These are phyloP conservation scores for Eucommia ulmoides DNA, from an alignment of 257 asterid genomes.

Conservation along the genomic window DNA sequence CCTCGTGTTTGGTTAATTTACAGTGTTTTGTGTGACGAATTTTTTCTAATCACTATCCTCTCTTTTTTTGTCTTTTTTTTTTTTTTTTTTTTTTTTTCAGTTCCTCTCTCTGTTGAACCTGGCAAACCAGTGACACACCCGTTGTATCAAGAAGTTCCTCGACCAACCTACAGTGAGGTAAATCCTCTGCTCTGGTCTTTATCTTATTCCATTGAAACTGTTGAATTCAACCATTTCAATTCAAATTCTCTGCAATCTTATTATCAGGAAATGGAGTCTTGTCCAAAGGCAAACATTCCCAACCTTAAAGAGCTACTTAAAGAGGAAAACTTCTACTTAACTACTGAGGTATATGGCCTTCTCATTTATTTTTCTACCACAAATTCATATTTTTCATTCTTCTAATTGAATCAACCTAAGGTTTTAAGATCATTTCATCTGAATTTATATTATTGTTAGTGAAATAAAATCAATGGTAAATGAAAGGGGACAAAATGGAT, in stretches of 20 bases:
- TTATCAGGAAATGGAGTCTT: constrained; percentile 60
- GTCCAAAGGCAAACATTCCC: constrained; percentile 8
- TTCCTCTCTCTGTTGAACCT: constrained; percentile 50
- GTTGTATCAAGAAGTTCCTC: constrained; percentile 58
- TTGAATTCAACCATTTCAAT: constrained; percentile 3
- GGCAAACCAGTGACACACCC: constrained; percentile 67
- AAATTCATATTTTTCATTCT: neutral
- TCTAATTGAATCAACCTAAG: neutral
- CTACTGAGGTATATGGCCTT: neutral
- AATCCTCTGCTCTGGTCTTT: constrained; percentile 4
- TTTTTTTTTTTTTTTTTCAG: constrained; percentile 18
- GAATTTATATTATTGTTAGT: neutral
- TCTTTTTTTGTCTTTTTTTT: neutral
- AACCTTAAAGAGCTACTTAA: neutral
- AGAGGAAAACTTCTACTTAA: constrained; percentile 2
- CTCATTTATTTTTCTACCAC: neutral
- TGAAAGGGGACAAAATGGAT: too few species aligned
- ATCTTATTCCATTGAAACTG: neutral
- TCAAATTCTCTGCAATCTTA: constrained; percentile 6
- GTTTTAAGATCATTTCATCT: neutral
- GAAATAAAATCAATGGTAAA: neutral
- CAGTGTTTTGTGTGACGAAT: neutral
- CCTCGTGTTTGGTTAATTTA: neutral
- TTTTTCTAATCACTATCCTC: neutral
- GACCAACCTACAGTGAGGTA: constrained; percentile 67